These are phyloP conservation scores for Oxytropis ochrocephala DNA, from an alignment of 306 rosid species.

Conservation along the genomic window DNA sequence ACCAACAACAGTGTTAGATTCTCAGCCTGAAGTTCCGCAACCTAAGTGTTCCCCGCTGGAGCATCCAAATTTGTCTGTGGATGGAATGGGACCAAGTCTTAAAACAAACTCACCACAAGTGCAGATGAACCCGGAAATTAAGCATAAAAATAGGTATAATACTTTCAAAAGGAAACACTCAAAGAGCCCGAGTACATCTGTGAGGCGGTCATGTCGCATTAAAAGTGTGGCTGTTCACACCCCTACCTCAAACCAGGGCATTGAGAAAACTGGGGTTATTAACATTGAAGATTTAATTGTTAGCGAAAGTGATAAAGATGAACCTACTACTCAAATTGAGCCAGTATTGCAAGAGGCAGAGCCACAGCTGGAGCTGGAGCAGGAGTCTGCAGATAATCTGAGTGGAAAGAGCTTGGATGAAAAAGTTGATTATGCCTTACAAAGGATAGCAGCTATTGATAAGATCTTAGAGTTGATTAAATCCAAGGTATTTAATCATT, in stretches of 20 bases:
- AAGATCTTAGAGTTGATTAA: conserved; percentile 23
- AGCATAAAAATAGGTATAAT: conserved; percentile 18
- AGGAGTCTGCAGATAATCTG: conserved; percentile 9
- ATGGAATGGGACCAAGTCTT: background rate
- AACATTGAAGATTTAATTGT: conserved; percentile 18
- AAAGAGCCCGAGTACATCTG: background rate
- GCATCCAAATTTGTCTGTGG: background rate
- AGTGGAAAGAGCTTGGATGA: conserved; percentile 30
- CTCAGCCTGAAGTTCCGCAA: background rate
- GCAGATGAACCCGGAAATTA: background rate
- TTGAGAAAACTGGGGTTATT: background rate
- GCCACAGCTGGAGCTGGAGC: conserved; percentile 7
- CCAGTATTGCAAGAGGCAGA: conserved; percentile 1
- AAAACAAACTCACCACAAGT: background rate
- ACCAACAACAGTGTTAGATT: background rate
- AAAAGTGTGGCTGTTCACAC: conserved; percentile 8
- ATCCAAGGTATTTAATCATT: conserved; percentile 37
- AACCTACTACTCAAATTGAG: conserved; percentile 8
- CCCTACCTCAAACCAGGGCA: background rate
- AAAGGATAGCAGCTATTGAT: conserved; percentile 33
- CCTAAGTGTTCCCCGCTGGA: background rate
- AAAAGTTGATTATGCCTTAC: conserved; percentile 35
- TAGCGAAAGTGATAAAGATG: conserved; percentile 35
- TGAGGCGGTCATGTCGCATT: conserved; percentile 58
- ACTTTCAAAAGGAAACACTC: conserved; percentile 17